Base-by-base conservation (phyloP, 129 eudicot species). In the Sambucus nigra region DNA sequence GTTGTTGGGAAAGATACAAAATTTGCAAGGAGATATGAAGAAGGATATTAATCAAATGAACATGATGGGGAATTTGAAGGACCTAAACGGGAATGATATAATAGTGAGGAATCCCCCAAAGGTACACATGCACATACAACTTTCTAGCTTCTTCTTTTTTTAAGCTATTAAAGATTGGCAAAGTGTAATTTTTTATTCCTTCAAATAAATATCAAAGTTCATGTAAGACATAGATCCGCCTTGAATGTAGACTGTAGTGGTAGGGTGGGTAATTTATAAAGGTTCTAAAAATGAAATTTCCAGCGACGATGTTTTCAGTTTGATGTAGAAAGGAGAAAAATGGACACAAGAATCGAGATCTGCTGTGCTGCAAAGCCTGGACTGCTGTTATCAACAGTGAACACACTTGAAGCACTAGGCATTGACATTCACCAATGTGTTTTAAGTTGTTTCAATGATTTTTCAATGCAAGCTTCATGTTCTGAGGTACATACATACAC, bases 361-460 rank as follows among this genome's bases (percentile, higher is more conserved):
- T 84, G 77, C 20, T 89, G 97, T 72, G 65, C 88, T 25, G 62
- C 68, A 23, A 89, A 73, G 61, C 88, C 97, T 1, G 95, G 95
- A 26, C 60, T 84, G 38, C 13, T 84, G 53, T 46, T 84, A 59
- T 81, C 94, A 33, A 84, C 95, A 0, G 47, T 89, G 39, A 71
- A 65, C 56, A 89, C 93, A 15, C 52, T 89, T 7, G 97, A 89
- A 51, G 78, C 83, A 42, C 53, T 84, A 32, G 97, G 93, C 12
- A 82, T 84, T 32, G 95, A 89, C 47, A 67, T 89, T 63, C 79
- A 89, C 60, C 86, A 89, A 26, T 84, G 97, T 73, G 88, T 89
- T 17, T 63, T 81, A 7, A 89, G 97, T 54, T 78, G 95, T 47
- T 89, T 89, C 49, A 76, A 63, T 64, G 95, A 84, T 63, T 89